Evolutionary conservation across 306 rosid species (phyloP), one percentile per base, ranked within the genome.

Genomic region (Glycyrrhiza uralensis): DNA sequence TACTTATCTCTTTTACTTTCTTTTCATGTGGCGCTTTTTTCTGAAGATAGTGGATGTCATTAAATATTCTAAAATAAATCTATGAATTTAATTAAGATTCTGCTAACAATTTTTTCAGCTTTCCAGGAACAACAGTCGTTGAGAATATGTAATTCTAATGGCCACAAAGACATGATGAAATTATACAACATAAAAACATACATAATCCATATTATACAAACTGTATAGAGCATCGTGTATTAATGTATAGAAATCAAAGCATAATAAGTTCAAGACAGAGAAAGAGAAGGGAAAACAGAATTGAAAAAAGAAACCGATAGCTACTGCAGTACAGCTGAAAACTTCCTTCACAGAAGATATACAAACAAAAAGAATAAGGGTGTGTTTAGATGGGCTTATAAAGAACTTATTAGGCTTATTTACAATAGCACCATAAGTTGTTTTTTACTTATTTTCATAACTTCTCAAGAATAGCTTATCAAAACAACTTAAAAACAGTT

Each of bases 1-100:
- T 45, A 23, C 64, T 68, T 75, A 75, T 42, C 60, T 14, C 47
- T 70, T 78, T 46, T 36, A 10, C 15, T 42, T 19, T 52, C 59
- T 24, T 61, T 52, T 59, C 52, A 51, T 59, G 42, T 61, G 44
- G 45, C 80, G 29, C 86, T 71, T 77, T 54, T 60, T 55, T 20
- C 54, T 15, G 56, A 64, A 86, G 81, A 29, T 47, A 83, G 82
- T 72, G 90, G 92, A 54, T 60, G 85, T 1, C 38, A 79, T 71
- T 29, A 81, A 75, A 82, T 84, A 76, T 77, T 77, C 91, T 69
- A 67, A 66, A 15, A n/a, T n/a, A 18, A 13, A 66, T 32, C 29
- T 41, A 64, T 46, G 56, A 79, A 59, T 15, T 66, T 69, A 36
- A 72, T 66, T 69, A 36, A 72, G 58, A 46, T 60, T 58, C 72